phyloP scores from a whole-genome alignment of 2,329 filamentous ascomycete genomes.

The Aspergillus aculeatus region DNA sequence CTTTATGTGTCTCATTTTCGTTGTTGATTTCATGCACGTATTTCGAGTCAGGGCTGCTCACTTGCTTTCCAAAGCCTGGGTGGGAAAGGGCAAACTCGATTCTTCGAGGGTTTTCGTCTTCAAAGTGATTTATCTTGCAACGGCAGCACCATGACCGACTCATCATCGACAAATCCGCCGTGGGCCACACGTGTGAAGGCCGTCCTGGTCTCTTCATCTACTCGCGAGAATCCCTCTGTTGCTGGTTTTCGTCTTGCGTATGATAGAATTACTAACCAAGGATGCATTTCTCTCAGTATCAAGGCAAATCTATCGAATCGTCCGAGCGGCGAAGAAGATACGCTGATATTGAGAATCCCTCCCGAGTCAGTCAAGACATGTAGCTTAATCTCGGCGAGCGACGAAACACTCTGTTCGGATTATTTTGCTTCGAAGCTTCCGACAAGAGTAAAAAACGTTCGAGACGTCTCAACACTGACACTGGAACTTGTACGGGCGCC shows the following conservation, averaged over 20 bases:
- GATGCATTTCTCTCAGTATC: slow-evolving; percentile 20
- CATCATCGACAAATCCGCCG: slow-evolving; percentile 10
- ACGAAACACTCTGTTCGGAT: slow-evolving; percentile 15
- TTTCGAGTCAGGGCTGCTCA: slow-evolving; percentile 24
- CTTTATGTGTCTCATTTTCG: slow-evolving; percentile 7
- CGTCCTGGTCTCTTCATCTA: slow-evolving; percentile 18
- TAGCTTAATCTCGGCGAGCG: slow-evolving; percentile 15
- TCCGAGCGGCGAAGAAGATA: slow-evolving; percentile 9
- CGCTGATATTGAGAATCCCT: slow-evolving; percentile 17
- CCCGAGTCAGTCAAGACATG: slow-evolving; percentile 17
- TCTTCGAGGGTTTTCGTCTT: slow-evolving; percentile 17
- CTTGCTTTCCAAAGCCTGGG: slow-evolving; percentile 20
- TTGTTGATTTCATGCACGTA: slow-evolving; percentile 11
- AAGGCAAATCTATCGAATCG: slow-evolving; percentile 16
- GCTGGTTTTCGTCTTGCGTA: slow-evolving; percentile 18
- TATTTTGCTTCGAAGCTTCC: slow-evolving; percentile 14
- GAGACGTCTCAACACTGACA: slow-evolving; percentile 16
- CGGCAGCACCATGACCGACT: slow-evolving; percentile 15
- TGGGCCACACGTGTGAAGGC: slow-evolving; percentile 15
- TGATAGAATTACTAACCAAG: slow-evolving; percentile 15
- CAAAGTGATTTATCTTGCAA: slow-evolving; percentile 13
- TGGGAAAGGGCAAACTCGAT: slow-evolving; percentile 22
- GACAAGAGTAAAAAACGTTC: slow-evolving; percentile 13
- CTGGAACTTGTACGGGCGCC: slow-evolving; percentile 8
- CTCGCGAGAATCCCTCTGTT: slow-evolving; percentile 13